Percentiles rank a stretch among this genome's conserved stretches.
Conservation (phyloP, 1,139 yeast species). For the Saccharomyces hybrid region DNA sequence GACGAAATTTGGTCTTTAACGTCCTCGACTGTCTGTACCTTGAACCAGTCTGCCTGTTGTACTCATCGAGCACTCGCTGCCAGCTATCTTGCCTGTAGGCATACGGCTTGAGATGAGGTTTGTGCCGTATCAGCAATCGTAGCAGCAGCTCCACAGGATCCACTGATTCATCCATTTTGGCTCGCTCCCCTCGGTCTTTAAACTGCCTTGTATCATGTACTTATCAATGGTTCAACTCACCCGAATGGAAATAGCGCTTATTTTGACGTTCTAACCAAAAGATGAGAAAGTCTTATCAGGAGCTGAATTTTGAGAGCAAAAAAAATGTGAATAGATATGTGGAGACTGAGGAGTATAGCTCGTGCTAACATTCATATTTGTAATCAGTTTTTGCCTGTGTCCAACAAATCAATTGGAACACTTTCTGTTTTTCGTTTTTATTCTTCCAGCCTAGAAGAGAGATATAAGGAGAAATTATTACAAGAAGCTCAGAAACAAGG, state of each 20-base stretch:
- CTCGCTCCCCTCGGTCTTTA: slow-evolving; percentile 1
- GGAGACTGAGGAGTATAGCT: neutral
- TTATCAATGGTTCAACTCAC: neutral
- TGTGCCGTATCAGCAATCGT: slow-evolving; percentile 17
- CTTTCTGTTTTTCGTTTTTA: slow-evolving; percentile 1
- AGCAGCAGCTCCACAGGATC: slow-evolving; percentile 11
- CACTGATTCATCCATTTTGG: neutral
- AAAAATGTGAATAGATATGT: neutral
- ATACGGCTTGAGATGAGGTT: slow-evolving; percentile 27
- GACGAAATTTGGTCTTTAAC: slow-evolving; percentile 24
- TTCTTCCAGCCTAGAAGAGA: slow-evolving; percentile 15
- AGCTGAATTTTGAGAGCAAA: neutral
- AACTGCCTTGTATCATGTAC: neutral
- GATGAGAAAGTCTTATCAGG: neutral
- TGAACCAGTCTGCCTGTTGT: slow-evolving; percentile 19
- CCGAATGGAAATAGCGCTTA: neutral
- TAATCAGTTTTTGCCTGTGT: neutral
- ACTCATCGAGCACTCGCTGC: slow-evolving; percentile 21
- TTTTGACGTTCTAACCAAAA: neutral
- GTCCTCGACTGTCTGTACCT: slow-evolving; percentile 27
- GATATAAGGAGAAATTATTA: slow-evolving; percentile 39
- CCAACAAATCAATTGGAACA: slow-evolving; percentile 6
- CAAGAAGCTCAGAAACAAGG: slow-evolving; percentile 41
- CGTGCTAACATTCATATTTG: neutral
- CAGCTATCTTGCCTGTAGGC: slow-evolving; percentile 24